Evolutionary conservation across 331 rosid genomes (phyloP), one percentile per base, ranked within the genome.

Genomic region (Rosa hybrid): DNA sequence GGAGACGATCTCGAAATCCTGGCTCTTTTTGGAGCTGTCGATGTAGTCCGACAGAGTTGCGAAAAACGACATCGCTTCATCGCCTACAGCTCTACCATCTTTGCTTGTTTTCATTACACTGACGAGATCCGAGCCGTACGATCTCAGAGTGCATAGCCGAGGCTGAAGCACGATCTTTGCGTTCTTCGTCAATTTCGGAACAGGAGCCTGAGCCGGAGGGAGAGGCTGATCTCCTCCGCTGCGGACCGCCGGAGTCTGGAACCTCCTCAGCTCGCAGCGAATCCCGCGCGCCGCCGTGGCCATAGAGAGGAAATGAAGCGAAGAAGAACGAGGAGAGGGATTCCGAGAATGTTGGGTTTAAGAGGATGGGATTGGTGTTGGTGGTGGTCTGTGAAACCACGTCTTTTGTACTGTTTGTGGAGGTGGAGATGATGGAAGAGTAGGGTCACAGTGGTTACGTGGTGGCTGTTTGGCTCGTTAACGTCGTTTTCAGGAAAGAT

Each of bases 1-100:
- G 9, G 96, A 94, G 83, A 94, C 83, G 84, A 84, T 92, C 80
- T 94, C 98, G 63, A 94, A 94, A 45, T 94, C 98, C 4, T 92
- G 94, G 82, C 98, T 94, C 77, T 84, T 91, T 90, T 83, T 87
- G 17, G 96, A 86, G 82, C 94, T 94, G 51, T 92, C 97, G 1
- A 94, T 91, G 59, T 94, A 94, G 41, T 94, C 92, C 0, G 98
- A 92, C 39, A 94, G 86, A 12, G 85, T 89, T 56, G 86, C 92
- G 27, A 94, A 94, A 84, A 94, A 94, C 5, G 85, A 78, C 27
- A 91, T 89, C 60, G 85, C 85, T 62, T 83, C 89, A 39, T 82
- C 87, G 21, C 18, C 84, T 3, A 25, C 70, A 30, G 14, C n/a
- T 30, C 71, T 75, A 10, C 62, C 77, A 0, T 84, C 85, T 64